These are phyloP conservation scores for Torulaspora quercuum DNA, from an alignment of 805 yeast genomes.

Conservation along the genomic window DNA sequence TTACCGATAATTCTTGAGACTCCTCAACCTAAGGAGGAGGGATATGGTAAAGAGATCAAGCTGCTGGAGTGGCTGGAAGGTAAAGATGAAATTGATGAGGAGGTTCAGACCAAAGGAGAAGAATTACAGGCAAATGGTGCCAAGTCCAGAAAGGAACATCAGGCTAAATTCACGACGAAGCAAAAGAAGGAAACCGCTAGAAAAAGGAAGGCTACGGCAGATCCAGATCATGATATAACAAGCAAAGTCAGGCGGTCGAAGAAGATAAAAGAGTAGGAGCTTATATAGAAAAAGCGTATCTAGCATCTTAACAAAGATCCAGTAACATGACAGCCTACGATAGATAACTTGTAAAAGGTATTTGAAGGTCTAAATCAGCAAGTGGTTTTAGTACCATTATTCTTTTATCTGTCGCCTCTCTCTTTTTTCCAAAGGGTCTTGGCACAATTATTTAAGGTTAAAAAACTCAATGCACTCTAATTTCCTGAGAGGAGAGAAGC, in stretches of 20 bases:
- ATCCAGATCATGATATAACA: conserved; percentile 19
- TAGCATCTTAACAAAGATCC: too few species aligned
- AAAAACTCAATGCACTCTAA: too few species aligned
- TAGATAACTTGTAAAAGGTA: too few species aligned
- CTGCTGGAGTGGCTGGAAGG: conserved; percentile 71
- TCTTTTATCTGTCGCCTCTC: too few species aligned
- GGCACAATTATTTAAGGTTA: too few species aligned
- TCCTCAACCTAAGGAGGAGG: conserved; percentile 66
- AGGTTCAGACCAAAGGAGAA: conserved; percentile 46
- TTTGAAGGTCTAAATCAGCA: too few species aligned
- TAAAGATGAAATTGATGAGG: conserved; percentile 46
- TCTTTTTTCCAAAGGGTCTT: too few species aligned
- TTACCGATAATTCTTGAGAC: conserved; percentile 88
- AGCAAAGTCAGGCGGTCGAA: conserved; percentile 21
- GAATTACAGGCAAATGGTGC: conserved; percentile 59
- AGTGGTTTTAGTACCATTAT: too few species aligned
- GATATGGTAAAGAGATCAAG: conserved; percentile 79
- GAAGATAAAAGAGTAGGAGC: conserved; percentile 9
- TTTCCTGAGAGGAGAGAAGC: too few species aligned
- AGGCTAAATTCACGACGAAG: conserved; percentile 61
- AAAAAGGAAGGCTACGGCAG: conserved; percentile 15
- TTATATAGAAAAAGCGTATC: neutral
- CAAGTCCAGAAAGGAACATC: conserved; percentile 65
- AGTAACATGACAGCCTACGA: too few species aligned
- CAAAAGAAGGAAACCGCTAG: conserved; percentile 33